Conservation (phyloP, 2,329 filamentous ascomycete genomes). For the Penicillium sp. region DNA sequence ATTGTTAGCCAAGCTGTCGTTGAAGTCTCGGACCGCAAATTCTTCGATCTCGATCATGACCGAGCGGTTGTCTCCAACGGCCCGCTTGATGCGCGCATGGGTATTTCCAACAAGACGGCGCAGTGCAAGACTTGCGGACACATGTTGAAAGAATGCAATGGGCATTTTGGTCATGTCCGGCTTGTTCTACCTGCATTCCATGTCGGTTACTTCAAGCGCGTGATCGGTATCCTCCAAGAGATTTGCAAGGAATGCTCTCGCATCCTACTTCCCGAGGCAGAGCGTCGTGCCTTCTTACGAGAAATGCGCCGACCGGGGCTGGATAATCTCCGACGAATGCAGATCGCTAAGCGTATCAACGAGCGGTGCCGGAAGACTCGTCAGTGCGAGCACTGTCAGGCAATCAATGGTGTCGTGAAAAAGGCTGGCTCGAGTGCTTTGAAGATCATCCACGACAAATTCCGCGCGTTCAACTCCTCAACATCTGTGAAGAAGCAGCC, state of each 20-base stretch:
- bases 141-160: conserved; percentile 75
- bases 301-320: conserved; percentile 73
- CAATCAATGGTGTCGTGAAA: conserved; percentile 83
- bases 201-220: conserved; percentile 90
- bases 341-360: conserved; percentile 80
- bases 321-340: conserved; percentile 78
- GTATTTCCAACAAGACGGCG: conserved; percentile 77
- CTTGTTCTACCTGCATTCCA: conserved; percentile 90
- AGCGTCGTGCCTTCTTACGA: conserved; percentile 70
- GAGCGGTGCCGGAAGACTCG: conserved; percentile 85
- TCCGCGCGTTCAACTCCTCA: conserved; percentile 78
- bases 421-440: conserved; percentile 76
- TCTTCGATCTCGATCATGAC: conserved; percentile 82
- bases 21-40: conserved; percentile 85
- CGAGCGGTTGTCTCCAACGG: conserved; percentile 73
- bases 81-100: conserved; percentile 80
- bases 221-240: conserved; percentile 84
- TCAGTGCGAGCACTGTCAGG: conserved; percentile 70
- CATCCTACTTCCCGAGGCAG: conserved; percentile 73
- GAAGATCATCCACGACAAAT: conserved; percentile 93
- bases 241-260: conserved; percentile 93
- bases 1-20: conserved; percentile 93
- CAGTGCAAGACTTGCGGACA: conserved; percentile 79
- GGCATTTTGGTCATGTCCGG: conserved; percentile 90
- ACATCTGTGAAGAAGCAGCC: conserved; percentile 77